Base-by-base conservation (phyloP, 1,284 basidiomycete species). In the Puccinia hordei region DNA sequence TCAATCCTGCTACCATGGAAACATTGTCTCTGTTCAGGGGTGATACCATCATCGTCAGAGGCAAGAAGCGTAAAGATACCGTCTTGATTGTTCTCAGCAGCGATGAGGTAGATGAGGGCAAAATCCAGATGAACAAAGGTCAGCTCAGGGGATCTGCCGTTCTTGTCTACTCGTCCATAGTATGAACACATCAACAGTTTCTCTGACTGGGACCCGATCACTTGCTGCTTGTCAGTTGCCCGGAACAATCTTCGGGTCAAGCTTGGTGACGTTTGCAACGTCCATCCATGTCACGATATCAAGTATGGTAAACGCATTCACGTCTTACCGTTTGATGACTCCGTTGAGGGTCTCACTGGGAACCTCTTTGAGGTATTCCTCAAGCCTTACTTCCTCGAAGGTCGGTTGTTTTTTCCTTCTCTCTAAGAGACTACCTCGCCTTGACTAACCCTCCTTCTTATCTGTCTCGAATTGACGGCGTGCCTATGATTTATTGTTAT, bases 331-430 rank as follows among this genome's bases (percentile, higher is more conserved):
- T 99, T 99, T 85, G 95, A 98, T 85, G 97, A 99, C 88, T 98
- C 96, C 13, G 89, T 99, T 82, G 97, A 99, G 87, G 87, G 89
- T 83, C 89, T 99, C 72, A 96, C 94, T 83, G 97, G 97, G 46
- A 99, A 99, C 88, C 90, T 99, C 83, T 99, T 99, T 84, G 97
- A 99, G 85, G 95, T 99, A 69, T 99, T 96, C 88, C 91, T 99
- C 83, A 98, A 90, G 88, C 97, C 96, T 0, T 99, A 99, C 87
- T 99, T 99, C 92, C 90, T 99, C n/a, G 97, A 99, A 87, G 91
- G 91, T 92, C 83, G 68, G 86, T 82, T 79, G 73, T 82, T 59
- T 59, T 41, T 9, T 66, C 22, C 59, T 38, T 63, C 30, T 27
- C 46, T 27, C 46, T 41, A 8, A 9, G 24, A 55, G n/a, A n/a